These are phyloP conservation scores for Calvatia gigantea DNA, from an alignment of 768 basidiomycete genomes.

Conservation along the genomic window DNA sequence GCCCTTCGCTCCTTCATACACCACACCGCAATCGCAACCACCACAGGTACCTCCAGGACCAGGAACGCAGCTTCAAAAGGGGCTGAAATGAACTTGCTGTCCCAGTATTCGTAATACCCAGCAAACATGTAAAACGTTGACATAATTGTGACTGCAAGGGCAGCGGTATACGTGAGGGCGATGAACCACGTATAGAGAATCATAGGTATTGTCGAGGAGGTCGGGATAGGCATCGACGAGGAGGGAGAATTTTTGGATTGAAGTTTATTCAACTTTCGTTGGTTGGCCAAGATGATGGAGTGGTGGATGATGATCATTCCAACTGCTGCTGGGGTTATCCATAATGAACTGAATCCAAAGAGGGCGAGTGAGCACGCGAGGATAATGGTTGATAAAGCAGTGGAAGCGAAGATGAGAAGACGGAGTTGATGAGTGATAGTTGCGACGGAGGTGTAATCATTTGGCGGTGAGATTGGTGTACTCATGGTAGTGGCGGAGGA, in stretches of 20 bases:
- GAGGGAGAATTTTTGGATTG: not conserved
- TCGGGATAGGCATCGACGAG: not conserved
- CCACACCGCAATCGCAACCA: conserved; percentile 3
- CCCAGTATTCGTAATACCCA: not conserved
- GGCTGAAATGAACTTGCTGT: not conserved
- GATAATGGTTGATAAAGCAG: no score
- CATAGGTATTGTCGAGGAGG: not conserved
- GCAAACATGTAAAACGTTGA: not conserved
- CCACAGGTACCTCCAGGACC: not conserved
- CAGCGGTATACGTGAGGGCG: not conserved
- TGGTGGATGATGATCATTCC: conserved; percentile 4
- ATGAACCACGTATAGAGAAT: conserved; percentile 1
- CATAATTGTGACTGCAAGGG: not conserved
- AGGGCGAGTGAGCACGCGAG: no score
- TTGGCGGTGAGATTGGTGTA: no score
- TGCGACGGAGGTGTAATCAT: no score
- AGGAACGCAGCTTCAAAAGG: not conserved
- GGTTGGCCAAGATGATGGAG: not conserved
- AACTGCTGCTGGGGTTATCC: no score
- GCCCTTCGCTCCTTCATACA: not conserved
- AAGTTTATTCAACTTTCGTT: not conserved
- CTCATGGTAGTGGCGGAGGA: no score
- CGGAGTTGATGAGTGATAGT: no score
- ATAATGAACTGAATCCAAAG: no score
- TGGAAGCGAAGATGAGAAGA: no score